Evolutionary conservation across 495 filamentous ascomycete genomes (phyloP), one percentile per base, ranked within the genome.

Genomic region (Talaromyces proteolyticus): DNA sequence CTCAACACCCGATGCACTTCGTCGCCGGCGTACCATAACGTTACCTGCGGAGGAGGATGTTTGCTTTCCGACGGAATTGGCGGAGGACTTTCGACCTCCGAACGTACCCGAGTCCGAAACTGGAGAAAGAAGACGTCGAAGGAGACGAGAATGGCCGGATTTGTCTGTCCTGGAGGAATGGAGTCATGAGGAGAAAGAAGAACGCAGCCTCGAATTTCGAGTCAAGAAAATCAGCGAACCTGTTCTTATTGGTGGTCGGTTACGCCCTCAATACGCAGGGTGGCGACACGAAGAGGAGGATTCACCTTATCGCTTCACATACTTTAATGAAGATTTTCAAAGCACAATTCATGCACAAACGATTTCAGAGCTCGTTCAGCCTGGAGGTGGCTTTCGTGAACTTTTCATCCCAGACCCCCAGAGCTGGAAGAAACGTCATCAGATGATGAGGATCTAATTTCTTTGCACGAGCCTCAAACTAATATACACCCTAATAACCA

Each of bases 241-340:
- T 6, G 81, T 95, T 63, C 79, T 97, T 46, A 82, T 98, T 45
- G 89, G 87, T 43, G 93, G 93, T 6, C 79, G 93, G 47, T 62
- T 97, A 44, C 82, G 93, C 7, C 90, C 93, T 6, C 84, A 89
- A 51, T 88, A 86, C 56, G 65, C 68, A 46, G 72, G 75, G 4
- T 98, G 93, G 93, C 89, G 91, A 63, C 78, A 84, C 20, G 83
- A 87, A 50, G 88, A 93, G 55, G 91, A 96, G 34, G 94, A 96
- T 45, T 84, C 84, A 1, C 93, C 93, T 0, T 98, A 94, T 61
- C 81, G 93, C 39, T 97, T 95, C 62, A 98, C 93, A 2, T 98
- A 98, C 59, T 98, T 98, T 75, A 96, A 96, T 62, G 93, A 97
- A 58, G 89, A 96, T 54, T 88, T 97, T 52, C 83, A 85, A 42